phyloP scores from a whole-genome alignment of 2,329 filamentous ascomycete genomes.

The Penicillium frequentans region DNA sequence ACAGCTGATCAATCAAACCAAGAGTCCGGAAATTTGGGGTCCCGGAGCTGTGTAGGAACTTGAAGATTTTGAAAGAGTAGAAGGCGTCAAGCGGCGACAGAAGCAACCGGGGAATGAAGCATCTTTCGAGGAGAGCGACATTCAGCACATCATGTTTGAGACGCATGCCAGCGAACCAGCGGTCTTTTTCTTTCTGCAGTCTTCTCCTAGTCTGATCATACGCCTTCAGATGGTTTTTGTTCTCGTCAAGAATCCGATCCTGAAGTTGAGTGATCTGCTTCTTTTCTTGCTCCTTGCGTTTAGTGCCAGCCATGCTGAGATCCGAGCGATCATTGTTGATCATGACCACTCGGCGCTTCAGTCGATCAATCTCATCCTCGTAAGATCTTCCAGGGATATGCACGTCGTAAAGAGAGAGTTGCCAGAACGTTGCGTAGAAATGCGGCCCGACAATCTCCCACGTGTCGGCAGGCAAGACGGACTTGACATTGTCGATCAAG shows the following conservation, averaged over 20 bases:
- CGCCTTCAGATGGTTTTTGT: constrained; percentile 66
- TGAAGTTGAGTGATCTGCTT: constrained; percentile 68
- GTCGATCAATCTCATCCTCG: constrained; percentile 68
- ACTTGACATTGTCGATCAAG: constrained; percentile 68
- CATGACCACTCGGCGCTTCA: constrained; percentile 66
- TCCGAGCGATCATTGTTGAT: constrained; percentile 72
- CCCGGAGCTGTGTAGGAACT: constrained; percentile 80
- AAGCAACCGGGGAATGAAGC: constrained; percentile 82
- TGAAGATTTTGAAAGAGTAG: constrained; percentile 82
- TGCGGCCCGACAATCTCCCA: constrained; percentile 72
- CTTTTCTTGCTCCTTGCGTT: constrained; percentile 69
- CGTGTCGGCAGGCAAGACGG: constrained; percentile 60
- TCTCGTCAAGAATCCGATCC: constrained; percentile 70
- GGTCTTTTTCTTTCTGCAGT: constrained; percentile 71
- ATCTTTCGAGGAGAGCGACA: constrained; percentile 80
- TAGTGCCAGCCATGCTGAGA: constrained; percentile 64
- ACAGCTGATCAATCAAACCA: constrained; percentile 78
- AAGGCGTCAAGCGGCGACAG: constrained; percentile 85
- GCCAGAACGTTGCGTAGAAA: constrained; percentile 92
- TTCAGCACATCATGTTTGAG: constrained; percentile 67
- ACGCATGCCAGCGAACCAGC: constrained; percentile 72
- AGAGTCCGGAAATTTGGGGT: constrained; percentile 85
- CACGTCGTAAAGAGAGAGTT: constrained; percentile 79
- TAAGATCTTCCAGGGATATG: constrained; percentile 76
- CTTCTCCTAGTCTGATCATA: constrained; percentile 68